Conservation (phyloP, 257 asterid genomes). For the Primulina huaijiensis region DNA sequence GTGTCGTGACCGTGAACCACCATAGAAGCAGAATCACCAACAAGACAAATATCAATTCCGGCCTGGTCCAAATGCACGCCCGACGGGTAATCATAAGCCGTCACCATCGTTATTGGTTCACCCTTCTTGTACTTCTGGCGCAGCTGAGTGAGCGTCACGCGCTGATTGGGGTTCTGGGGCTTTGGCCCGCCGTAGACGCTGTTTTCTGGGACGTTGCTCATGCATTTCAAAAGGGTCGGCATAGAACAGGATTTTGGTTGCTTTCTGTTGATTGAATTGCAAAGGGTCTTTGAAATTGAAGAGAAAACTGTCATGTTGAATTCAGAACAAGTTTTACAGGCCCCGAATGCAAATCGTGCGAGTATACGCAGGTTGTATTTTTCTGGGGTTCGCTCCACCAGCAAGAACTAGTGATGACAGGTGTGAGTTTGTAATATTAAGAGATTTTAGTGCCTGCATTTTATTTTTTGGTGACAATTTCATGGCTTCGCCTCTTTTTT, state of each 20-base stretch:
- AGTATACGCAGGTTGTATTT: background rate
- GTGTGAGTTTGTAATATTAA: too few relatives aligned
- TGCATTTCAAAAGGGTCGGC: conserved; percentile 22
- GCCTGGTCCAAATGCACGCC: conserved; percentile 78
- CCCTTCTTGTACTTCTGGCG: conserved; percentile 70
- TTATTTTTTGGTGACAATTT: too few relatives aligned
- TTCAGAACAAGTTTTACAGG: background rate
- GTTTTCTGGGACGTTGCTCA: conserved; percentile 79
- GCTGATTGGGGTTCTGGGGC: conserved; percentile 63
- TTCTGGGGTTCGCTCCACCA: too few relatives aligned
- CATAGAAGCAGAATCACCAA: conserved; percentile 97
- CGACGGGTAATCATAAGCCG: conserved; percentile 92
- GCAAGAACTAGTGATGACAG: too few relatives aligned
- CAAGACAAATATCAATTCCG: conserved; percentile 81
- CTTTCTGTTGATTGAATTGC: conserved; percentile 9
- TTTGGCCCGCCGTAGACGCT: conserved; percentile 86
- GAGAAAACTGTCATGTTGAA: conserved; percentile 21
- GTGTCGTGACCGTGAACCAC: conserved; percentile 98
- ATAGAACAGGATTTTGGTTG: conserved; percentile 10
- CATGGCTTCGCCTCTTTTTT: too few relatives aligned
- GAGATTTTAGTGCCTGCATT: too few relatives aligned
- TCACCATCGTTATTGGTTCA: conserved; percentile 79
- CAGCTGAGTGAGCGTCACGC: conserved; percentile 61
- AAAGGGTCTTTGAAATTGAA: conserved; percentile 24
- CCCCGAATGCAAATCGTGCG: background rate